Evolutionary conservation across 1,284 basidiomycete genomes (phyloP).

Genomic region (Acaromyces ingoldii): DNA sequence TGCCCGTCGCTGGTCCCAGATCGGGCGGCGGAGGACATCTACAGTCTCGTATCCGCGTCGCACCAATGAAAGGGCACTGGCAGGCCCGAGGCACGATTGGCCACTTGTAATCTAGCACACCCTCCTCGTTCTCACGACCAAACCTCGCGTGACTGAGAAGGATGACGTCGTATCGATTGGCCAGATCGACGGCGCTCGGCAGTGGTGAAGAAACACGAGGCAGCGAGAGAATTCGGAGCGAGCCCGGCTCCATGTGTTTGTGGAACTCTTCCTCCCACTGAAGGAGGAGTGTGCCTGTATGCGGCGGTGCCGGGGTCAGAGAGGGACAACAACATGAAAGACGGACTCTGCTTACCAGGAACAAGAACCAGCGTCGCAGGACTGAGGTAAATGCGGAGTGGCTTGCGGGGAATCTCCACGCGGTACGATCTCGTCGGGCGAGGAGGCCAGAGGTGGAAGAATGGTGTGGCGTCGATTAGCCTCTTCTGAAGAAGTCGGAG

Average conservation of each 20-base stretch:
- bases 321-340: too few relatives aligned
- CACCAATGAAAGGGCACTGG: slow-evolving; percentile 2
- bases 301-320: too few relatives aligned
- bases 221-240: slow-evolving; percentile 11
- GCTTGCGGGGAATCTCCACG: slow-evolving; percentile 6
- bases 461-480: slow-evolving; percentile 12
- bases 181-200: slow-evolving; percentile 6
- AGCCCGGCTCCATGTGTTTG: slow-evolving; percentile 13
- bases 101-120: slow-evolving; percentile 9
- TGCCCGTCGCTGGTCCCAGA: not conserved
- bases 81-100: slow-evolving; percentile 2
- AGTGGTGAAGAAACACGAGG: slow-evolving; percentile 6
- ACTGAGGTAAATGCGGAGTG: slow-evolving; percentile 14
- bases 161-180: slow-evolving; percentile 19
- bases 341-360: too few relatives aligned
- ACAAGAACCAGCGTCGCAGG: slow-evolving; percentile 19
- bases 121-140: slow-evolving; percentile 17
- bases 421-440: slow-evolving; percentile 11
- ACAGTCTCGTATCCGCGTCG: slow-evolving; percentile 1
- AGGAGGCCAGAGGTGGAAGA: slow-evolving; percentile 21
- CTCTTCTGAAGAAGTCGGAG: not conserved
- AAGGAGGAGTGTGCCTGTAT: slow-evolving; percentile 11
- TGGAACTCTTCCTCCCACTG: slow-evolving; percentile 21
- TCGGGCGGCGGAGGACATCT: not conserved
- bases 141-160: slow-evolving; percentile 17